Evolutionary conservation across 2,329 filamentous ascomycete species (phyloP).

Genomic region (Xylaria sp.): DNA sequence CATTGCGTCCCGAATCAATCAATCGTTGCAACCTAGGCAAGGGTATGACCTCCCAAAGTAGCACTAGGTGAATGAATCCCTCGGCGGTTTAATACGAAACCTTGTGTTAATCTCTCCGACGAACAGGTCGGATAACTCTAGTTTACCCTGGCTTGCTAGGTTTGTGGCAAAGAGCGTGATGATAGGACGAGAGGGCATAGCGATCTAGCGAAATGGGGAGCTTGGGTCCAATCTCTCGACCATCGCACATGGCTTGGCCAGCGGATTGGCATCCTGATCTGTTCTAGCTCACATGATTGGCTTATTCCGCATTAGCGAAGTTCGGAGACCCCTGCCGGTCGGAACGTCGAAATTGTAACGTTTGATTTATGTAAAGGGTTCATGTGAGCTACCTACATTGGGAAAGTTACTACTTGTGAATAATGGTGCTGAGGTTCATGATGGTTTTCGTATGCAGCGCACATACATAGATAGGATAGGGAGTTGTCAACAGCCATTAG

Average conservation of each 20-base stretch:
- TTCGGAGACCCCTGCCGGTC: slow-evolving; percentile 9
- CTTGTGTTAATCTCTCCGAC: not conserved
- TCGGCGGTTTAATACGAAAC: slow-evolving; percentile 1
- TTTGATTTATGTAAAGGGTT: slow-evolving; percentile 29
- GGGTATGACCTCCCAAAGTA: slow-evolving; percentile 19
- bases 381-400: slow-evolving; percentile 21
- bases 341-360: slow-evolving; percentile 33
- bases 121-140: not conserved
- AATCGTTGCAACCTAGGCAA: slow-evolving; percentile 16
- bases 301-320: slow-evolving; percentile 3
- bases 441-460: not conserved
- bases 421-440: slow-evolving; percentile 5
- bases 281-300: slow-evolving; percentile 22
- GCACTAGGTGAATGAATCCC: slow-evolving; percentile 27
- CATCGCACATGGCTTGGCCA: slow-evolving; percentile 16
- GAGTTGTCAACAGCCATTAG: not conserved
- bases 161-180: slow-evolving; percentile 6
- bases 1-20: slow-evolving; percentile 5
- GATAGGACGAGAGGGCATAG: not conserved
- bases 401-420: slow-evolving; percentile 17
- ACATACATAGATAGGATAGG: not conserved
- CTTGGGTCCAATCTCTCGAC: not conserved
- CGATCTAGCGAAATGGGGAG: slow-evolving; percentile 19
- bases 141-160: not conserved
- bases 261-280: slow-evolving; percentile 8